phyloP scores from a whole-genome alignment of 345 rosid species.

The Cardamine resedifolia region DNA sequence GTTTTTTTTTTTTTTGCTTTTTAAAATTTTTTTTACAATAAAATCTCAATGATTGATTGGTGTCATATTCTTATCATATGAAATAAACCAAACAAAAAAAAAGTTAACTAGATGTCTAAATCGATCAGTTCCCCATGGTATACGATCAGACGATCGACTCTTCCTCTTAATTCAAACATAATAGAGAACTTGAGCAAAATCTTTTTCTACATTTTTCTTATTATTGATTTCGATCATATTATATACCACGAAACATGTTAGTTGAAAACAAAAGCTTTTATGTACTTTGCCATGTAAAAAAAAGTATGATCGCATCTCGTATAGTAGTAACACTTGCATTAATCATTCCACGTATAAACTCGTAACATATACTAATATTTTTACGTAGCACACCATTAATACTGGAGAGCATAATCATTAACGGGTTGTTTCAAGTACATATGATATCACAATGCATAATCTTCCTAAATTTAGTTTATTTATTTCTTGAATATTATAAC shows the following conservation, averaged over 20 bases:
- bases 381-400: background rate
- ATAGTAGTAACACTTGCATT: too few relatives aligned
- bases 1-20: background rate
- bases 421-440: background rate
- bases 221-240: too few relatives aligned
- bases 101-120: background rate
- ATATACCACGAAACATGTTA: too few relatives aligned
- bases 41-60: constrained; percentile 1
- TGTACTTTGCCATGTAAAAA: too few relatives aligned
- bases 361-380: too few relatives aligned
- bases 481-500: background rate
- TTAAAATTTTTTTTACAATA: constrained; percentile 15
- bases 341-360: too few relatives aligned
- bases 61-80: constrained; percentile 19
- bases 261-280: too few relatives aligned
- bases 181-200: too few relatives aligned
- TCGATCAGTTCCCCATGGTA: background rate
- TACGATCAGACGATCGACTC: too few relatives aligned
- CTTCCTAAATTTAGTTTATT: background rate
- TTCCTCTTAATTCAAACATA: background rate
- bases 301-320: too few relatives aligned
- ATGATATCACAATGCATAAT: background rate
- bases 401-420: background rate
- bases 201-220: too few relatives aligned
- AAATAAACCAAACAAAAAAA: background rate